Base-by-base conservation (phyloP, 768 basidiomycete species). In the Leccinellum albellum region DNA sequence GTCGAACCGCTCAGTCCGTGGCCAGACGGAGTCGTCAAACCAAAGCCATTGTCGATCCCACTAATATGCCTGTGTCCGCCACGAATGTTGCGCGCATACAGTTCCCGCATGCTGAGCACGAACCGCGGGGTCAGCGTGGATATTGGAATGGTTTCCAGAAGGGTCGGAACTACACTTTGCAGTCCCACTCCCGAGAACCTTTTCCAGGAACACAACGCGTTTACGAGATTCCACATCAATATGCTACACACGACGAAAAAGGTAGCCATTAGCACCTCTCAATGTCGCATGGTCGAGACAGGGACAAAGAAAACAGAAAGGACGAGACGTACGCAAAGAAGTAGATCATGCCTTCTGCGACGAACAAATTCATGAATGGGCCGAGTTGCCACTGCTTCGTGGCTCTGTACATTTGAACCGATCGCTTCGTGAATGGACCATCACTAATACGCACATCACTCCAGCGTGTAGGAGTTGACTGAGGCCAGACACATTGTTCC, bases 281-380 rank as follows among this genome's bases (percentile, higher is more conserved):
- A 37, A 37, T 37, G 37, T 37, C n/a, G 9, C 37, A 37, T 4
- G 9, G 44, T 8, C 21, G 44, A 45, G 44, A 14, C 6, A 3
- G 6, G 21, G 14, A 23, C 13, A 45, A 7, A 47, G 21, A 10
- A 7, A 8, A 28, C 15, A n/a, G 17, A n/a, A 48, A 54, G 17
- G 6, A 12, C 26, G 31, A 28, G 44, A 61, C 58, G 17, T 31
- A 59, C 60, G 50, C 53, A 40, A 56, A 14, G 48, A 56, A 58
- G 55, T 59, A 46, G 3, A 47, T 23, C 24, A 28, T 6, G 26
- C 26, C 23, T 26, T 47, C 46, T 12, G 15, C 15, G 26, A 42
- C 33, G 6, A 61, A 50, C 13, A 61, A 50, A 2, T 28, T 55
- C 40, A 51, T 6, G 24, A 51, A 60, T 2, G 20, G 50, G 5